These are phyloP conservation scores for Alternaria ethzedia DNA, from an alignment of 2,329 filamentous ascomycete genomes.

Conservation along the genomic window DNA sequence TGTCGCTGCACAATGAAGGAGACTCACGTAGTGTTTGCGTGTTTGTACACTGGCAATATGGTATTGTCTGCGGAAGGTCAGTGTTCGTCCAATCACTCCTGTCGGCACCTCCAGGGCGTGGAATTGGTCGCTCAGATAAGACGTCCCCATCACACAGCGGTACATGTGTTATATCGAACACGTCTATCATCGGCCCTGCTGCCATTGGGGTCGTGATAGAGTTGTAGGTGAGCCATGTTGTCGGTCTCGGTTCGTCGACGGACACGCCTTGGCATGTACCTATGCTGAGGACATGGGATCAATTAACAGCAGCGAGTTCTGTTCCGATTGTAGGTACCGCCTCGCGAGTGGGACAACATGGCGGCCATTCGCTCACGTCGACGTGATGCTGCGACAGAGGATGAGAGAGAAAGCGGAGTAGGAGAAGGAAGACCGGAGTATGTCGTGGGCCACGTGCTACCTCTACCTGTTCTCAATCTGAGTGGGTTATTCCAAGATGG, in stretches of 20 bases:
- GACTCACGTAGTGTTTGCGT: conserved; percentile 1
- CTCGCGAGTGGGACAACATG: conserved; percentile 17
- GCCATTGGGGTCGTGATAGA: conserved; percentile 40
- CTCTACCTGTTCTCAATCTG: neutral
- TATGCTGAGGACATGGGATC: conserved; percentile 34
- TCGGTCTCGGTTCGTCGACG: conserved; percentile 30
- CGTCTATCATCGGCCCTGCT: conserved; percentile 38
- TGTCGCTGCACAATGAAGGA: neutral
- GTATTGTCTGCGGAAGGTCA: conserved; percentile 1
- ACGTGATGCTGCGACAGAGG: neutral
- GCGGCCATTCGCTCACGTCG: conserved; percentile 29
- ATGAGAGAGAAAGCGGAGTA: neutral
- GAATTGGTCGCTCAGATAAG: neutral
- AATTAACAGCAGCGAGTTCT: conserved; percentile 26
- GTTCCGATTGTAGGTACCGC: conserved; percentile 27
- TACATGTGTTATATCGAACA: conserved; percentile 44
- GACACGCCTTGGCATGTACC: conserved; percentile 27
- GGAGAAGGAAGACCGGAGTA: neutral
- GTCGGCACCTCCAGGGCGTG: neutral
- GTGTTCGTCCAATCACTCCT: neutral
- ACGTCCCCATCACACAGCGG: neutral
- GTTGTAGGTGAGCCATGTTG: conserved; percentile 38
- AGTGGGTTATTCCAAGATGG: neutral
- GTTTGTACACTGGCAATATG: neutral
- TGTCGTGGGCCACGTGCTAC: neutral